phyloP scores from a whole-genome alignment of 495 filamentous ascomycete genomes.

The Aspergillus leporis region DNA sequence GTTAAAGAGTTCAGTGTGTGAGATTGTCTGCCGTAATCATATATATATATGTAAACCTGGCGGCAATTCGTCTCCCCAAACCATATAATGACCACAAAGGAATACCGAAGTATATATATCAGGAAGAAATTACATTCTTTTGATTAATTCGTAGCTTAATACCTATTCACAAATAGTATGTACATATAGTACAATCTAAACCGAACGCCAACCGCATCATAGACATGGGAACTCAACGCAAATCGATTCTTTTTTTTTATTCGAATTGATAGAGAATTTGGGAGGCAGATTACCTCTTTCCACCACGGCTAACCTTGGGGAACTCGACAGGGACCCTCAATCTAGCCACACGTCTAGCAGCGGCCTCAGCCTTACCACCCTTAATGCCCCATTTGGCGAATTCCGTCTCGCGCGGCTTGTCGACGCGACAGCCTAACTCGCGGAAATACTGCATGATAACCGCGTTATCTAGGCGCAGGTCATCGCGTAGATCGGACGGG shows the following conservation, averaged over 20 bases:
- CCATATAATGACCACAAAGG: background rate
- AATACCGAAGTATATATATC: background rate
- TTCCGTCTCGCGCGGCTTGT: conserved; percentile 45
- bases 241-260: background rate
- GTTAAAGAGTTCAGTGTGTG: no score
- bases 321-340: conserved; percentile 81
- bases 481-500: conserved; percentile 70
- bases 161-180: background rate
- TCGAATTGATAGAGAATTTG: background rate
- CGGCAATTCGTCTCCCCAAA: no score
- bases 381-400: conserved; percentile 44
- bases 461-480: conserved; percentile 72
- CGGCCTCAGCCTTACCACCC: conserved; percentile 60
- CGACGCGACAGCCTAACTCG: conserved; percentile 72
- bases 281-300: conserved; percentile 14
- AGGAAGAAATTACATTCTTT: background rate
- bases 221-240: background rate
- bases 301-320: conserved; percentile 60
- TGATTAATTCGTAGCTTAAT: background rate
- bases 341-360: conserved; percentile 61
- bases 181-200: conserved; percentile 1
- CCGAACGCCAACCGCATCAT: conserved; percentile 3
- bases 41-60: no score
- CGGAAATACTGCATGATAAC: conserved; percentile 64
- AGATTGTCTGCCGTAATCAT: no score